Evolutionary conservation across 352 stramenopile genomes (phyloP).

Genomic region (Phytophthora rubi): DNA sequence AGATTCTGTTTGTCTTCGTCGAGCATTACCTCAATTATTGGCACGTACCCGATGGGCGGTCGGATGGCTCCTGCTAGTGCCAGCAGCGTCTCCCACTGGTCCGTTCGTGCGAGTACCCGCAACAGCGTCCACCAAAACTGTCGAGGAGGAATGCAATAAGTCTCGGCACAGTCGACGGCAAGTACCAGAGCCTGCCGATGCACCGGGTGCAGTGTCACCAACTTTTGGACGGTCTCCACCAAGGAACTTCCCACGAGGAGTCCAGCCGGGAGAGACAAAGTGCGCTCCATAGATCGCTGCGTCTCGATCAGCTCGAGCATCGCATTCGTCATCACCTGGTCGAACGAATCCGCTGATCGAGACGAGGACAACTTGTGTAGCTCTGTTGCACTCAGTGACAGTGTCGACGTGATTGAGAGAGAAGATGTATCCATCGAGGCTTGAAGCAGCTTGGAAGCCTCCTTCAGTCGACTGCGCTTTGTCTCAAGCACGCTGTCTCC

Average conservation of each 20-base stretch:
- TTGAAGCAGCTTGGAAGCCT: slow-evolving; percentile 45
- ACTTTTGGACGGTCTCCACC: slow-evolving; percentile 64
- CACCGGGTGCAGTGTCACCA: slow-evolving; percentile 56
- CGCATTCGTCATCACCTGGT: slow-evolving; percentile 58
- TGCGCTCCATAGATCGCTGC: slow-evolving; percentile 49
- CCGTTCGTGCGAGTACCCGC: slow-evolving; percentile 44
- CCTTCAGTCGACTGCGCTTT: slow-evolving; percentile 45
- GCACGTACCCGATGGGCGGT: slow-evolving; percentile 51
- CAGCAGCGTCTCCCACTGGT: slow-evolving; percentile 60
- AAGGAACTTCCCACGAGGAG: slow-evolving; percentile 59
- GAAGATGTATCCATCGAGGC: slow-evolving; percentile 18
- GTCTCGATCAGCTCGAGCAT: slow-evolving; percentile 52
- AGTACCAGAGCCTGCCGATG: slow-evolving; percentile 43
- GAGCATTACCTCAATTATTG: slow-evolving; percentile 56
- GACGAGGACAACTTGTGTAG: slow-evolving; percentile 23
- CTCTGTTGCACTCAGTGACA: slow-evolving; percentile 20
- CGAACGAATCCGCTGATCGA: slow-evolving; percentile 45
- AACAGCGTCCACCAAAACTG: slow-evolving; percentile 69
- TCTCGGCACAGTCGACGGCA: slow-evolving; percentile 47
- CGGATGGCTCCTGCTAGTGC: slow-evolving; percentile 41
- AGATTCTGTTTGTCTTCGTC: slow-evolving; percentile 51
- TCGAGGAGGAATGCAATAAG: slow-evolving; percentile 50
- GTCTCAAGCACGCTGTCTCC: slow-evolving; percentile 50
- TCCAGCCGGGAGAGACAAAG: slow-evolving; percentile 47
- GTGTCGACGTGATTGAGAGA: slow-evolving; percentile 27